Percentiles rank a stretch among this genome's conserved stretches.
These are phyloP conservation scores for Chloromonas sp. DNA, from an alignment of 163 green algal genomes.

Conservation along the genomic window DNA sequence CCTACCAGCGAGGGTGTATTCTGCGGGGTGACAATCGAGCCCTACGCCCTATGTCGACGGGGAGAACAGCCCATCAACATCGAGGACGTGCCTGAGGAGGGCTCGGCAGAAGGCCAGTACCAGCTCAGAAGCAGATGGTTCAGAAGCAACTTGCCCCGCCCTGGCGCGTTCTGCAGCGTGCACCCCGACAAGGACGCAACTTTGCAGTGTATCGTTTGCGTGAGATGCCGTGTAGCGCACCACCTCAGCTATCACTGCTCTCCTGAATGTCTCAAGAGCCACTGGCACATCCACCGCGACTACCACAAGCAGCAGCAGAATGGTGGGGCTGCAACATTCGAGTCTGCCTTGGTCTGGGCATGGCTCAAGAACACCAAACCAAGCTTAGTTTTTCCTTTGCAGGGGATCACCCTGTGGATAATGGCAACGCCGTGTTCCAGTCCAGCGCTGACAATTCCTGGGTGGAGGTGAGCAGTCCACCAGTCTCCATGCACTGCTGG, in stretches of 20 bases:
- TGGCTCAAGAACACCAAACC: too few relatives aligned
- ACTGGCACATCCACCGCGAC: constrained; percentile 81
- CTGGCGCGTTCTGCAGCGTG: constrained; percentile 74
- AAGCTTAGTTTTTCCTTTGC: too few relatives aligned
- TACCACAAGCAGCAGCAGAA: constrained; percentile 61
- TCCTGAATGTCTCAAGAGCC: constrained; percentile 77
- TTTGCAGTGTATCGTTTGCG: constrained; percentile 89
- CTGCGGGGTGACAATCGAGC: constrained; percentile 76
- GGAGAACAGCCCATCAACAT: constrained; percentile 27
- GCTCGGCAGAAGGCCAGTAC: constrained; percentile 55
- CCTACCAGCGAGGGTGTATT: constrained; percentile 71
- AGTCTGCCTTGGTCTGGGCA: too few relatives aligned
- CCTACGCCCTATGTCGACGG: constrained; percentile 79
- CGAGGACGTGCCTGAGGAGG: constrained; percentile 73
- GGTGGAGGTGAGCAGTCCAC: background rate
- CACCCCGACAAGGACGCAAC: constrained; percentile 80
- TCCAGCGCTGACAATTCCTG: background rate
- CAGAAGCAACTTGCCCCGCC: constrained; percentile 46
- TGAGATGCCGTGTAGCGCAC: constrained; percentile 62
- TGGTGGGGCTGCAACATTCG: too few relatives aligned
- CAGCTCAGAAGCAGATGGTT: constrained; percentile 84
- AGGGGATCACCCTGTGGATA: background rate
- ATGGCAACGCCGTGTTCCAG: background rate
- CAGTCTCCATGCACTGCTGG: background rate
- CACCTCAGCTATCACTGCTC: constrained; percentile 89